phyloP scores from a whole-genome alignment of 2,329 filamentous ascomycete species.

The Byssochlamys sp. region DNA sequence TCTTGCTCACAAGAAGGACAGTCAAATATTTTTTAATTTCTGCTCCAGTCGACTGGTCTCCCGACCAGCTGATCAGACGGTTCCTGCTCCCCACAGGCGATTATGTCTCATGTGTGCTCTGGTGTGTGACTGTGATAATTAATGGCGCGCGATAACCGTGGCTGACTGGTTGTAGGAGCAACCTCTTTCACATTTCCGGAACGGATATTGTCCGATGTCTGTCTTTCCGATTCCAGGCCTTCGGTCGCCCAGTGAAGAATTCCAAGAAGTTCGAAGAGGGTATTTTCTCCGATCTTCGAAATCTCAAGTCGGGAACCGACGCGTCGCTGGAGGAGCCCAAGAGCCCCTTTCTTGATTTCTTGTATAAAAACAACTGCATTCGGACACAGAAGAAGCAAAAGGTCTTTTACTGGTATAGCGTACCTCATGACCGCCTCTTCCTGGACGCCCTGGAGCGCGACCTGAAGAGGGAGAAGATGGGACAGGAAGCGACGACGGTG shows the following conservation, averaged over 20 bases:
- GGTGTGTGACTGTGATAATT: constrained; percentile 42
- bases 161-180: constrained; percentile 56
- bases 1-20: constrained; percentile 30
- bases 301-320: constrained; percentile 95
- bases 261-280: constrained; percentile 99
- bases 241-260: constrained; percentile 96
- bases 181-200: constrained; percentile 97
- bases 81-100: constrained; percentile 94
- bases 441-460: constrained; percentile 94
- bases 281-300: constrained; percentile 96
- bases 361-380: constrained; percentile 99
- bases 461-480: constrained; percentile 98
- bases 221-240: constrained; percentile 96
- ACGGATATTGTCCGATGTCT: constrained; percentile 98
- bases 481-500: constrained; percentile 91
- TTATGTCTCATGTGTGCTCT: constrained; percentile 96
- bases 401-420: constrained; percentile 99
- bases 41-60: constrained; percentile 92
- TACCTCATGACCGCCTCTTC: constrained; percentile 93
- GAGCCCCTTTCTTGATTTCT: constrained; percentile 93
- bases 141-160: constrained; percentile 3
- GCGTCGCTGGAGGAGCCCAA: constrained; percentile 97
- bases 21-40: constrained; percentile 99
- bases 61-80: constrained; percentile 89
- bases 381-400: constrained; percentile 99